phyloP scores from a whole-genome alignment of 129 eudicot species.

The Deinandra increscens region DNA sequence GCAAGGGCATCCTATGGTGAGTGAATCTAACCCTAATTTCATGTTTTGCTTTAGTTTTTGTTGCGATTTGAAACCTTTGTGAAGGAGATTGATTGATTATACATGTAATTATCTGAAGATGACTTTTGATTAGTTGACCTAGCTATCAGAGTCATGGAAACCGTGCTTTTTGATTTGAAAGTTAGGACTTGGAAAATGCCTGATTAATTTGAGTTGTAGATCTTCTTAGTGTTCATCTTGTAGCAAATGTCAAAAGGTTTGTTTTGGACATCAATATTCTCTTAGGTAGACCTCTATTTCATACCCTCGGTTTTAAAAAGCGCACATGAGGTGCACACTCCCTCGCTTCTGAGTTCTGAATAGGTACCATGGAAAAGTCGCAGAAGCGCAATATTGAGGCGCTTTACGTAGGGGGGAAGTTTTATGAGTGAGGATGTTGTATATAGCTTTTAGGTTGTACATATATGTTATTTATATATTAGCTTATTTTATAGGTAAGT shows the following conservation, averaged over 20 bases:
- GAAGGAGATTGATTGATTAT: not conserved
- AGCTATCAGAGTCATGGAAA: not conserved
- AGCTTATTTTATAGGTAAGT: too few relatives aligned
- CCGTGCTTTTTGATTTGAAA: not conserved
- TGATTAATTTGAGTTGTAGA: not conserved
- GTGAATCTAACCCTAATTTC: slow-evolving; percentile 15
- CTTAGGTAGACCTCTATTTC: not conserved
- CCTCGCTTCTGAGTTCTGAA: too few relatives aligned
- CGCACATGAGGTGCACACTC: too few relatives aligned
- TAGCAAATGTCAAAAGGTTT: not conserved
- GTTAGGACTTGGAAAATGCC: not conserved
- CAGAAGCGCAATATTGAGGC: too few relatives aligned
- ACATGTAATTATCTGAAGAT: not conserved
- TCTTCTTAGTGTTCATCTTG: not conserved
- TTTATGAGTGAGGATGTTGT: too few relatives aligned
- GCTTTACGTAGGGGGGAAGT: too few relatives aligned
- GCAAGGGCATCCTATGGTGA: slow-evolving; percentile 87
- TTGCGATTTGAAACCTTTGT: not conserved
- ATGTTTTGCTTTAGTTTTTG: slow-evolving; percentile 24
- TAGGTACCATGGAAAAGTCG: too few relatives aligned
- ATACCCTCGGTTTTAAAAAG: too few relatives aligned
- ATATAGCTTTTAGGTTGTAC: too few relatives aligned
- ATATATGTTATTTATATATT: too few relatives aligned
- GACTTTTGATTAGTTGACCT: too few relatives aligned
- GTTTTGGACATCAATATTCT: not conserved